phyloP scores from a whole-genome alignment of 2,329 filamentous ascomycete genomes.

The Aspergillus ruber region DNA sequence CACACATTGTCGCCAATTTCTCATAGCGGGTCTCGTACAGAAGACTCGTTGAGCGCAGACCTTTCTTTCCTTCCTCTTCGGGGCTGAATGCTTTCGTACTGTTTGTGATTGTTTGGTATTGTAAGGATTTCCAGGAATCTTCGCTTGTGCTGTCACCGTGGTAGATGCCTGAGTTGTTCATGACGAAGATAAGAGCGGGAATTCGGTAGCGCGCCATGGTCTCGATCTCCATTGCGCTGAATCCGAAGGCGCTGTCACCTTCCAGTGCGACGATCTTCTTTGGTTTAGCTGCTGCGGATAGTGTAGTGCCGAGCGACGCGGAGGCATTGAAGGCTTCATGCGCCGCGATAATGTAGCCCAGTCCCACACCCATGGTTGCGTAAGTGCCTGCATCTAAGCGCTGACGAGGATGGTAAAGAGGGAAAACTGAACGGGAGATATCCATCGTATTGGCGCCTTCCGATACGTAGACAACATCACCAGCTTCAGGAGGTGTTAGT shows the following conservation, averaged over 20 bases:
- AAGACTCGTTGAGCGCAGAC: conserved; percentile 45
- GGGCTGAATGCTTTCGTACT: conserved; percentile 12
- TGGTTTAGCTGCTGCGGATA: conserved; percentile 11
- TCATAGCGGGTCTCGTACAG: conserved; percentile 52
- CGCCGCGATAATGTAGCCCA: conserved; percentile 53
- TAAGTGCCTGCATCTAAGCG: conserved; percentile 54
- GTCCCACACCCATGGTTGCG: conserved; percentile 54
- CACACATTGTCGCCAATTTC: conserved; percentile 49
- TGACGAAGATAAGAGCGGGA: conserved; percentile 50
- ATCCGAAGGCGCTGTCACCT: conserved; percentile 52
- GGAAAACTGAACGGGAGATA: conserved; percentile 51
- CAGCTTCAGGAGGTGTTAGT: conserved; percentile 40
- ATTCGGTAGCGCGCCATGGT: conserved; percentile 52
- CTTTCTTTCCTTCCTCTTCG: conserved; percentile 17
- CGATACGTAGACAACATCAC: conserved; percentile 49
- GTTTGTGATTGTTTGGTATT: conserved; percentile 33
- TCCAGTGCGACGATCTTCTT: conserved; percentile 54
- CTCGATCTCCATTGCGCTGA: conserved; percentile 51
- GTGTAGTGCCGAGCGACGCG: conserved; percentile 30
- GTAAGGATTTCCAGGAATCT: conserved; percentile 41
- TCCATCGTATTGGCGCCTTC: conserved; percentile 59
- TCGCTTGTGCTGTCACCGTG: conserved; percentile 38
- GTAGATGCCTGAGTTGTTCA: conserved; percentile 51
- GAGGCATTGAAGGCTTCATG: conserved; percentile 50
- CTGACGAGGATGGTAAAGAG: conserved; percentile 48